These are phyloP conservation scores for Pythium aphanidermatum DNA, from an alignment of 352 stramenopile genomes.

Conservation along the genomic window DNA sequence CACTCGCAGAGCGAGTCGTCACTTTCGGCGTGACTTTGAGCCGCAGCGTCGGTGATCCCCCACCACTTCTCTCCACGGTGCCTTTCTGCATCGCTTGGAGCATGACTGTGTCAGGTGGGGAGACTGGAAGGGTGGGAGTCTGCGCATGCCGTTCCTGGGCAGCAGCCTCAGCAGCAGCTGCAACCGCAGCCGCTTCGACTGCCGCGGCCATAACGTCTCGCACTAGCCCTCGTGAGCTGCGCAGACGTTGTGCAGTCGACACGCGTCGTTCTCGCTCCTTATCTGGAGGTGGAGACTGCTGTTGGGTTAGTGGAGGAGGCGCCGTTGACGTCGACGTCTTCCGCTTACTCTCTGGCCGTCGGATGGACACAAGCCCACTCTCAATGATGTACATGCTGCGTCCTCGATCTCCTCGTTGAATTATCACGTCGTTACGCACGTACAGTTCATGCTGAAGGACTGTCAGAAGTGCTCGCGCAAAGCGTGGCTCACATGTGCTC, in stretches of 20 bases:
- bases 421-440: slow-evolving; percentile 44
- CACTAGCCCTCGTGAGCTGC: slow-evolving; percentile 5
- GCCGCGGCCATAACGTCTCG: slow-evolving; percentile 8
- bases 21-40: slow-evolving; percentile 6
- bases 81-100: slow-evolving; percentile 2
- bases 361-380: slow-evolving; percentile 53
- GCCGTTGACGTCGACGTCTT: not conserved
- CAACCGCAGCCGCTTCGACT: no score
- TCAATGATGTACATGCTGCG: slow-evolving; percentile 51
- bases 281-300: no score
- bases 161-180: no score
- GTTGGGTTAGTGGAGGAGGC: not conserved
- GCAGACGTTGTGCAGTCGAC: not conserved
- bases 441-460: slow-evolving; percentile 38
- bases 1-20: slow-evolving; percentile 1
- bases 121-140: not conserved
- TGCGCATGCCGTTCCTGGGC: not conserved
- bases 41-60: slow-evolving; percentile 2
- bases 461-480: slow-evolving; percentile 26
- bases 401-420: slow-evolving; percentile 33
- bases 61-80: no score
- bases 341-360: slow-evolving; percentile 7
- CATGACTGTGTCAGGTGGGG: slow-evolving; percentile 3
- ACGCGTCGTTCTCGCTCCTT: no score
- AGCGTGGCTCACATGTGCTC: slow-evolving; percentile 24